Evolutionary conservation across 208 protist species (phyloP), one percentile per base, ranked within the genome.

Genomic region (Leishmania lainsoni): DNA sequence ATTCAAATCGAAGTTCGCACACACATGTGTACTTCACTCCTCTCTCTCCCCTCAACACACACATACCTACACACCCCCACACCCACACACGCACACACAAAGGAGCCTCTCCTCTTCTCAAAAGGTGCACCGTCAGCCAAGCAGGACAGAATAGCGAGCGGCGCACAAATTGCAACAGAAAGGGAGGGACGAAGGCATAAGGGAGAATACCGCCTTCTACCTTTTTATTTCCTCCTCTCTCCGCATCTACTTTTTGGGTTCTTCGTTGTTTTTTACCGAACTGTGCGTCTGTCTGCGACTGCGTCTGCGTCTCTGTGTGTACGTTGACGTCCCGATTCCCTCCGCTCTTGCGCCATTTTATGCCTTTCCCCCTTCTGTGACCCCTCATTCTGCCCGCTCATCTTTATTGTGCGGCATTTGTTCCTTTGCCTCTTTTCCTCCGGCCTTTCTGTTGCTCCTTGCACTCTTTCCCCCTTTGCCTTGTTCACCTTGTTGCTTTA

Each of bases 181-280:
- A 22, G 35, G 35, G 17, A 42, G 26, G 29, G 65, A 12, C 14
- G 65, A 45, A 12, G 14, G 35, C 29, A 48, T 8, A 45, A n/a
- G 35, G 65, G 3, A 39, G 29, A 70, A 5, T 35, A 70, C 10
- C 4, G 14, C 20, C 49, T 10, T n/a, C 20, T 12, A 9, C 20
- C 39, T 48, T 9, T 49, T 71, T n/a, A 39, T 10, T 71, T 14
- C 20, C 8, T 22, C 42, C 8, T 39, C 12, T 48, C 2, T 26
- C 39, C 1, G 39, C 39, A 20, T 48, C 66, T 68, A 61, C 56
- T 29, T 35, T 66, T 12, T 66, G 59, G 59, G 9, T 35, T 66
- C 59, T 39, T 66, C n/a, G 26, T 82, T 79, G 29, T 75, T 61
- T 75, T 61, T 54, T 68, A 58, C 56, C 35, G 22, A 9, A n/a